These are phyloP conservation scores for Lycium ferocissimum DNA, from an alignment of 257 asterid species.

Conservation along the genomic window DNA sequence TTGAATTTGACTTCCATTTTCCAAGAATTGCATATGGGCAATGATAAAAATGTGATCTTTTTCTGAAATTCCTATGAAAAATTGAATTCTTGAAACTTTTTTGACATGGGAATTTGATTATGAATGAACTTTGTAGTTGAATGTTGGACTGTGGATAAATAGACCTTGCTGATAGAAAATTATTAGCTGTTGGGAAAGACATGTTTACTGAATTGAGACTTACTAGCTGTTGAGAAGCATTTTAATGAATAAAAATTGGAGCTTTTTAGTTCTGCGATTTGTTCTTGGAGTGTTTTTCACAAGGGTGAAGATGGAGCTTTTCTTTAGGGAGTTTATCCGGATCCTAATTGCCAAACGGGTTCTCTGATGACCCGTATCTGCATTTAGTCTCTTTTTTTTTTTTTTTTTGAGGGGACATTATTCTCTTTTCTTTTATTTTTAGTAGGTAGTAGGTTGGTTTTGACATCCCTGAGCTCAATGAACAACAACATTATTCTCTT, in stretches of 20 bases:
- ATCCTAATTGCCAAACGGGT: constrained; percentile 9
- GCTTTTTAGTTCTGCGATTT: not conserved
- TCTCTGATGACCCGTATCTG: not conserved
- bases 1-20: constrained; percentile 52
- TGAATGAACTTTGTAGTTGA: constrained; percentile 31
- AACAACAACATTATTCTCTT: too few relatives aligned
- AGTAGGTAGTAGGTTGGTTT: too few relatives aligned
- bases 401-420: too few relatives aligned
- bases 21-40: constrained; percentile 49
- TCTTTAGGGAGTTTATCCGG: not conserved
- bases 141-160: constrained; percentile 30
- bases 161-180: constrained; percentile 33
- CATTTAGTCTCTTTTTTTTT: not conserved
- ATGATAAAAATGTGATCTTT: constrained; percentile 40
- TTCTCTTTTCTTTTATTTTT: too few relatives aligned
- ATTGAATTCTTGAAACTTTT: constrained; percentile 31
- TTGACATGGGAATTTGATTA: constrained; percentile 44
- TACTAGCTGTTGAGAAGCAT: not conserved
- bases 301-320: not conserved
- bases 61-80: constrained; percentile 38
- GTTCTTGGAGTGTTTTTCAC: not conserved
- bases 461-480: too few relatives aligned
- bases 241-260: not conserved
- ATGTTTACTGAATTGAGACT: constrained; percentile 10
- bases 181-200: constrained; percentile 24